phyloP scores from a whole-genome alignment of 2,329 filamentous ascomycete species.

The Neonectria neomacrospora region DNA sequence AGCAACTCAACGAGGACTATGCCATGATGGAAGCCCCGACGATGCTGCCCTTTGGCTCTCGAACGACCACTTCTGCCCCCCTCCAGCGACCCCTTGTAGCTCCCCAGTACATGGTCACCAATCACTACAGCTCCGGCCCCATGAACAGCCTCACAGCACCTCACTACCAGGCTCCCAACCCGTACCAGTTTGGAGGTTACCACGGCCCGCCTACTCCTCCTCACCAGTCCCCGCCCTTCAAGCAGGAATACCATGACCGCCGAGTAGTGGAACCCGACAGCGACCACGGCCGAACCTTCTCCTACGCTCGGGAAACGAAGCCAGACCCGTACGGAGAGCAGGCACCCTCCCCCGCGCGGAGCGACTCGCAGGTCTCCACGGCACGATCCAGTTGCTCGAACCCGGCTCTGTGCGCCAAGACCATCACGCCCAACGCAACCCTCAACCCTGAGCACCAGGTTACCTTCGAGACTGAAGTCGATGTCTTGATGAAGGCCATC shows the following conservation, averaged over 20 bases:
- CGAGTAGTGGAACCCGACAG: constrained; percentile 37
- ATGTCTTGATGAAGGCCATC: constrained; percentile 89
- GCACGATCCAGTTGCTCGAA: constrained; percentile 39
- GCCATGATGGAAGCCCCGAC: constrained; percentile 59
- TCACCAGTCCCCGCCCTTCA: constrained; percentile 49
- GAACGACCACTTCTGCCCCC: constrained; percentile 51
- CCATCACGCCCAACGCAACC: constrained; percentile 58
- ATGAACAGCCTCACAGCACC: constrained; percentile 56
- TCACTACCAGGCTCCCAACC: constrained; percentile 55
- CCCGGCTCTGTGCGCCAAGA: constrained; percentile 52
- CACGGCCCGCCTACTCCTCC: constrained; percentile 50
- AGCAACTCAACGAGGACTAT: constrained; percentile 61
- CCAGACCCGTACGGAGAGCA: constrained; percentile 47
- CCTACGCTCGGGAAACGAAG: constrained; percentile 44
- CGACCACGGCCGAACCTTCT: constrained; percentile 39
- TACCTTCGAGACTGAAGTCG: constrained; percentile 83
- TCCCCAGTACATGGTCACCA: constrained; percentile 59
- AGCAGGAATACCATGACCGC: constrained; percentile 49
- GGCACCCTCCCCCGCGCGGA: constrained; percentile 48
- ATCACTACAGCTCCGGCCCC: constrained; percentile 56
- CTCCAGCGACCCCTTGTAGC: constrained; percentile 58
- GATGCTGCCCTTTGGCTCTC: constrained; percentile 62
- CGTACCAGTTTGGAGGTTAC: constrained; percentile 59
- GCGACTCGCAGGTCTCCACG: constrained; percentile 48
- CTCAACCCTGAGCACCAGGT: constrained; percentile 61